Base-by-base conservation (phyloP, 129 eudicot genomes). In the Artemisia annua region DNA sequence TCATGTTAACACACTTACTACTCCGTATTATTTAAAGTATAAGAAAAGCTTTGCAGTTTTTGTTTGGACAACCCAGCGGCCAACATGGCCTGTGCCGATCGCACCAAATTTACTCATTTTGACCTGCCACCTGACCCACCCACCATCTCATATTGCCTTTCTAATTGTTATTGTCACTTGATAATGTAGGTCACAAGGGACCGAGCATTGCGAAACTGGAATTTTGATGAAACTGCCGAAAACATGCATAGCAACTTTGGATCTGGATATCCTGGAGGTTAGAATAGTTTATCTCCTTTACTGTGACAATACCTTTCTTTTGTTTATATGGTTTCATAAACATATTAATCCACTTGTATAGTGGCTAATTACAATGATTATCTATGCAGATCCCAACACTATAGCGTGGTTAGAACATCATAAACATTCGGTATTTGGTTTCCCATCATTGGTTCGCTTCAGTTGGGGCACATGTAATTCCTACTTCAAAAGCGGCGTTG, bases 231-330 rank as follows among this genome's bases (percentile, higher is more conserved):
- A 90, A 86, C 83, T 76, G 93, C 92, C 16, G 98, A 90, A 69
- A 75, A 86, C 58, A 79, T 94, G 82, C 93, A 90, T 66, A 86
- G 84, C 79, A 85, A 73, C 60, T 94, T 94, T 52, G 98, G 97
- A 71, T 94, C 98, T 17, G 98, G 98, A 28, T 94, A 94, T 67
- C 98, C 98, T 63, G 97, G 93, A 78, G 98, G 98, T 93, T 77
- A 57, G 59, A 35, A 8, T 39, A 14, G 11, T 58, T 63, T 57
- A 53, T 18, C 48, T 69, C 72, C 58, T 54, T 69, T 18, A 63
- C 1, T n/a, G 54, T 32, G 46, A 48, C 22, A 48, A 49, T 10
- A n/a, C 30, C n/a, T 63, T 50, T 80, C 1, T 18, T 4, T 32
- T 5, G 32, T 18, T 12, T 16, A 11, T 53, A 28, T 43, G 58